Base-by-base conservation (phyloP, 2,329 filamentous ascomycete genomes). In the Hypoxylon sp. region DNA sequence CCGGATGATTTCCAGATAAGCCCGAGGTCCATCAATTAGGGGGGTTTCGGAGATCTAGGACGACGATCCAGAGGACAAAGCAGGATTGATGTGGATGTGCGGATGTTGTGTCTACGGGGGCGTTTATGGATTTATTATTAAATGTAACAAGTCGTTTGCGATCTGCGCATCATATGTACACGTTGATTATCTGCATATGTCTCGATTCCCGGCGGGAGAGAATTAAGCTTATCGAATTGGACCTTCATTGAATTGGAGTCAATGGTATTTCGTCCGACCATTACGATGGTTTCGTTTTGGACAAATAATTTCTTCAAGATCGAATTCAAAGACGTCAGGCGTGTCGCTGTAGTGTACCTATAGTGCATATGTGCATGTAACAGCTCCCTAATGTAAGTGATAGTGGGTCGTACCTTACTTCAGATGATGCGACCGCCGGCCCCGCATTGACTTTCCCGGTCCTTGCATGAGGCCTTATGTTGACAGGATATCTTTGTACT, bases 111-210 rank as follows among this genome's bases (percentile, higher is more conserved):
- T 52, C 47, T 47, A 58, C 23, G 25, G 59, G 54, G 48, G 41
- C n/a, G 46, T 53, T 62, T 58, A 48, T 58, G 47, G 59, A 51
- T 51, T 51, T 59, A 46, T 67, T 61, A 68, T 65, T 62, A 61
- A 68, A 60, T 57, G 41, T 65, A 58, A 65, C 58, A 19, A 68
- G 57, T 65, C 54, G 46, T 63, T 16, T 5, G 43, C 25, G 58
- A 68, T 68, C 62, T 63, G 65, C 66, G 55, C 9, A 41, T 51
- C 29, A n/a, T 39, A 43, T 29, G 45, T 48, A 55, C 43, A 6
- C 27, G 12, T 39, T 46, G 41, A 51, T 50, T 61, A 58, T 39
- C 32, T 58, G 58, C 52, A 65, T 46, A 55, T 50, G 12, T 43
- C 46, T 55, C 29, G 46, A 53, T 57, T 47, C 30, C 30, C 8